These are phyloP conservation scores for Gracilaria gracilis DNA, from an alignment of 23 red algal species.

Conservation along the genomic window DNA sequence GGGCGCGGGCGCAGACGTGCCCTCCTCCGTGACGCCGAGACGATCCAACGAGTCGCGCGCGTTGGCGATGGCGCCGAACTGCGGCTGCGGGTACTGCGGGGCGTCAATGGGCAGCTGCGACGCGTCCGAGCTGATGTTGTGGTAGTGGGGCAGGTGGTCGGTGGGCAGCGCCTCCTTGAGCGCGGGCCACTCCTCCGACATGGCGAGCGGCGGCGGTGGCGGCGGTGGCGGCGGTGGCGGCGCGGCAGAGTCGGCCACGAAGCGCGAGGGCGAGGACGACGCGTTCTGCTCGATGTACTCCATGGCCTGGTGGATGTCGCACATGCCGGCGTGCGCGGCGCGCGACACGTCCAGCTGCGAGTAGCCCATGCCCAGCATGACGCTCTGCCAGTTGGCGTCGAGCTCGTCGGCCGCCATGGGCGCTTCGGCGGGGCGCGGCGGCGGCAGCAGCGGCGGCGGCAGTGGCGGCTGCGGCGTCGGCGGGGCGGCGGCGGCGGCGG, in stretches of 20 bases:
- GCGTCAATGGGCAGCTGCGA: background rate
- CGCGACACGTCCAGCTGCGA: background rate
- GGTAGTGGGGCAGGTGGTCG: background rate
- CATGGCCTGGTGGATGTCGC: background rate
- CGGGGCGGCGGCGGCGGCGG: background rate
- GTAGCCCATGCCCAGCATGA: conserved; percentile 14
- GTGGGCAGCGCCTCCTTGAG: background rate
- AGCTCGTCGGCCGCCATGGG: conserved; percentile 25
- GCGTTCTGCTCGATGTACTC: background rate
- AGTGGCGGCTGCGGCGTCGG: background rate
- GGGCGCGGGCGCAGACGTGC: background rate
- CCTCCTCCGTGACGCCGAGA: background rate
- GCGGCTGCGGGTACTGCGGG: conserved; percentile 1
- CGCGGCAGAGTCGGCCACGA: background rate
- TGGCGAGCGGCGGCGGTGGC: conserved; percentile 3
- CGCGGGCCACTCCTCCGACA: conserved; percentile 1
- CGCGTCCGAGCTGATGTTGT: background rate
- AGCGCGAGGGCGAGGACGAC: background rate
- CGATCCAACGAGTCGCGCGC: conserved; percentile 33
- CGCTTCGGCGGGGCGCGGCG: background rate
- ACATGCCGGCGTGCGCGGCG: conserved; percentile 4
- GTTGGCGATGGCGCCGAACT: conserved; percentile 26
- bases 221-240: background rate
- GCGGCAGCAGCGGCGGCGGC: background rate
- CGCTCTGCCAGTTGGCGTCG: conserved; percentile 15